Base-by-base conservation (phyloP, 148 eudicot species). In the Salicornia ramosissima region DNA sequence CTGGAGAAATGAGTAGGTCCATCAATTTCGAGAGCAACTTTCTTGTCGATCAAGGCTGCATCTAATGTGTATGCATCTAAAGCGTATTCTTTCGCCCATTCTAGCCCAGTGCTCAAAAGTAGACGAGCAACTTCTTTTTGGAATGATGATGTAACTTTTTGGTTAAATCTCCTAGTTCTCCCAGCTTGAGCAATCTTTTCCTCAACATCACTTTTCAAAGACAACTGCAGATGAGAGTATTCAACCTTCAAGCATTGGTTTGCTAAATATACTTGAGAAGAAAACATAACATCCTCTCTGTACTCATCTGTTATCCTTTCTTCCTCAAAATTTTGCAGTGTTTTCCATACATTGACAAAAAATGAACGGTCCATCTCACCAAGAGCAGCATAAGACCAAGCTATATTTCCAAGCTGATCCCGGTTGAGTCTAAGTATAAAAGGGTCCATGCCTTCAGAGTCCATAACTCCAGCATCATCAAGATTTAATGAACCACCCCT, bases 1-100 rank as follows among this genome's bases (percentile, higher is more conserved):
- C 97, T 86, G 12, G 98, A 90, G 80, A 94, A 94, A 90, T 94
- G 98, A 40, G 98, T 84, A 42, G 90, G 91, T 58, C 98, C 98
- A 59, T 94, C 98, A 5, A 94, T 90, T 84, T 94, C 98, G 71
- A 94, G 67, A 66, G 87, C 96, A 78, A 94, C 82, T 72, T 83
- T 94, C 65, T 42, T 75, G 75, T 90, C 90, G 79, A 88, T 78
- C 78, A 88, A 75, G 39, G 75, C 97, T 12, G 97, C 97, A 69
- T 94, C 98, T 81, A 94, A 76, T 36, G 96, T 81, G 83, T 86
- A 94, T 9, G 85, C 86, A 69, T 87, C 95, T 55, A 90, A 80
- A 45, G 50, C 71, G 77, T 94, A 83, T 74, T 94, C 97, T 68
- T 78, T 86, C 6, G 82, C 81, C 97, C 97, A 94, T 63, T 94